phyloP scores from a whole-genome alignment of 495 filamentous ascomycete species.

The Talaromyces ruber region DNA sequence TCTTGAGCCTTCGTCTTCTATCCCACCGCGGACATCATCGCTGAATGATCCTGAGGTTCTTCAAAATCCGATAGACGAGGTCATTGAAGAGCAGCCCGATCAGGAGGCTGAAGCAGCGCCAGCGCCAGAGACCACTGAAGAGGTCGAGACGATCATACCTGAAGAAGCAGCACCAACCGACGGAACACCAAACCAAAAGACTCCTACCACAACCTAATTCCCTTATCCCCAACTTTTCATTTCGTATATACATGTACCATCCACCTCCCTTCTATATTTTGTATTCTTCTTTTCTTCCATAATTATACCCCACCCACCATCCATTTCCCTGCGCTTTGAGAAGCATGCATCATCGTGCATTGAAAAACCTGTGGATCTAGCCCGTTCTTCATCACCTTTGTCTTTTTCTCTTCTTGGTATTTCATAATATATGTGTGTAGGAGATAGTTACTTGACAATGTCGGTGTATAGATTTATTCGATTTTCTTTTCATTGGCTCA shows the following conservation, averaged over 20 bases:
- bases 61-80: slow-evolving; percentile 1
- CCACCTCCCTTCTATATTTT: neutral
- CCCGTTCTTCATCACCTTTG: neutral
- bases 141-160: neutral
- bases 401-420: neutral
- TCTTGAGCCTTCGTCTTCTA: slow-evolving; percentile 25
- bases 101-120: neutral
- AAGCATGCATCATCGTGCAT: neutral
- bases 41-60: neutral
- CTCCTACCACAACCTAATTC: neutral
- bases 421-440: neutral
- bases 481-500: neutral
- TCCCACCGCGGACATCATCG: slow-evolving; percentile 8
- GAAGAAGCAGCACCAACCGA: neutral
- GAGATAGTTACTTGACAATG: too few species aligned
- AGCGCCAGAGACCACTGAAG: neutral
- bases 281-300: neutral
- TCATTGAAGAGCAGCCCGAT: slow-evolving; percentile 1
- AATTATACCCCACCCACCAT: neutral
- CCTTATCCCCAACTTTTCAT: neutral
- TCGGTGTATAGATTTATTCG: neutral
- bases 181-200: neutral
- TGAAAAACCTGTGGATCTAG: neutral
- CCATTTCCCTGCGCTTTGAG: neutral
- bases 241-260: neutral